Conservation (phyloP, 768 basidiomycete species). For the Leccinum subtestaceum region DNA sequence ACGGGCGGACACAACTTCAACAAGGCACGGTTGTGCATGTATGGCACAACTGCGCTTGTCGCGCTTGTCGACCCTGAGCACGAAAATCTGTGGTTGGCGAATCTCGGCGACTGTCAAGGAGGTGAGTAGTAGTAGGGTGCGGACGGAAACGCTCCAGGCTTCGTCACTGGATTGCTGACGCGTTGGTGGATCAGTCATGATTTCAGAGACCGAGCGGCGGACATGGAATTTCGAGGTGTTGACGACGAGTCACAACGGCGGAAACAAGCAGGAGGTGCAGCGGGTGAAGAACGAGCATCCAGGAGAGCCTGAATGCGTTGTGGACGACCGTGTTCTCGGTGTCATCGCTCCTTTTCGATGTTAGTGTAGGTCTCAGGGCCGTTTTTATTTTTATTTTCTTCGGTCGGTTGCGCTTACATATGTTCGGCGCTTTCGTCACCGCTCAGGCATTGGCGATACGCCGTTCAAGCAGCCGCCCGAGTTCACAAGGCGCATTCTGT, state of each 20-base stretch:
- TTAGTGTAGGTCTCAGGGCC: constrained; percentile 36
- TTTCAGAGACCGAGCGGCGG: constrained; percentile 44
- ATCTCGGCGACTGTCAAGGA: constrained; percentile 79
- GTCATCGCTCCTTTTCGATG: constrained; percentile 77
- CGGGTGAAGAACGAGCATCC: constrained; percentile 66
- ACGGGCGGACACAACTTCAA: constrained; percentile 57
- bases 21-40: constrained; percentile 70
- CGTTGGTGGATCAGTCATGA: constrained; percentile 43
- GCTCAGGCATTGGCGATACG: constrained; percentile 61
- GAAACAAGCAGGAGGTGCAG: constrained; percentile 61
- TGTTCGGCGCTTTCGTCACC: constrained; percentile 8
- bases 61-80: constrained; percentile 69
- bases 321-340: constrained; percentile 68
- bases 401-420: constrained; percentile 7
- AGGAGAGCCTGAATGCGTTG: constrained; percentile 63
- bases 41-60: constrained; percentile 75
- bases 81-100: constrained; percentile 74
- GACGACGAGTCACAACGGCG: constrained; percentile 69
- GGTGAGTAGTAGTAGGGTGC: constrained; percentile 39
- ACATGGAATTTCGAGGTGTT: constrained; percentile 60
- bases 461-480: constrained; percentile 73
- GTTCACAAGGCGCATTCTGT: constrained; percentile 63
- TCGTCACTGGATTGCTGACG: constrained; percentile 1
- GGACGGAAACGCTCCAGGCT: neutral
- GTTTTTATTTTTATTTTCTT: neutral